These are phyloP conservation scores for Lentinula boryana DNA, from an alignment of 768 basidiomycete species.

Conservation along the genomic window DNA sequence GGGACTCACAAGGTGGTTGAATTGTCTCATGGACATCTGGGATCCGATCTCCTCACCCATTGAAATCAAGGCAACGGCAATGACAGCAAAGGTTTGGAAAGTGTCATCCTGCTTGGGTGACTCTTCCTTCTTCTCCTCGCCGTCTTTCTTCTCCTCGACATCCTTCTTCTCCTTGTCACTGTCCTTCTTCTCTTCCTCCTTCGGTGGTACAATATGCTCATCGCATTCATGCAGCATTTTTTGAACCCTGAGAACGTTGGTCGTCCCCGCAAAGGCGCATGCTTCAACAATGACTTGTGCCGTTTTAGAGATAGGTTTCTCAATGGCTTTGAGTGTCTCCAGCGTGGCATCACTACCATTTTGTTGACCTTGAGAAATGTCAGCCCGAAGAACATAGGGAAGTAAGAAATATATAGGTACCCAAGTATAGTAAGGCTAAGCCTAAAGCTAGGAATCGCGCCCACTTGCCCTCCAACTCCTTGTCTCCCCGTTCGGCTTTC, in stretches of 20 bases:
- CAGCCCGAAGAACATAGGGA: neutral
- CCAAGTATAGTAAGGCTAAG: constrained; percentile 85
- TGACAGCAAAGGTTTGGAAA: constrained; percentile 88
- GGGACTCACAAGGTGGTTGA: constrained; percentile 80
- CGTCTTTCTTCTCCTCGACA: constrained; percentile 51
- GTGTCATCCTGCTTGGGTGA: constrained; percentile 48
- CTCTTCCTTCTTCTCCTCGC: constrained; percentile 29
- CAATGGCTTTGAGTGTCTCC: constrained; percentile 88
- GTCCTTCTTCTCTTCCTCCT: constrained; percentile 51
- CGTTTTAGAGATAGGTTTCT: constrained; percentile 86
- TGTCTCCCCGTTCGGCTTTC: constrained; percentile 53
- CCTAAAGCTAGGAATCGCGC: constrained; percentile 86
- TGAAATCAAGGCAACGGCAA: constrained; percentile 90
- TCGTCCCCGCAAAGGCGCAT: constrained; percentile 91
- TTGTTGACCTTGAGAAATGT: constrained; percentile 61
- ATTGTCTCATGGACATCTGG: constrained; percentile 95
- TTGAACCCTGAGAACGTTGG: constrained; percentile 92
- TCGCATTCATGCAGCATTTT: constrained; percentile 89
- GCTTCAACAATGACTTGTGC: constrained; percentile 90
- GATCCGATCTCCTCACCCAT: constrained; percentile 99
- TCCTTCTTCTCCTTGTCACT: constrained; percentile 39
- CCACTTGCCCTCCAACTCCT: constrained; percentile 89
- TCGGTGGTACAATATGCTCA: constrained; percentile 64
- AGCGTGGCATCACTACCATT: constrained; percentile 92
- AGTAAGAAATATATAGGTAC: constrained; percentile 33